A percentile compares a stretch with the other conserved stretches of the same genome.
Evolutionary conservation across 2,329 filamentous ascomycete species (phyloP).

Genomic region (Magnaporthiopsis rhizophila): DNA sequence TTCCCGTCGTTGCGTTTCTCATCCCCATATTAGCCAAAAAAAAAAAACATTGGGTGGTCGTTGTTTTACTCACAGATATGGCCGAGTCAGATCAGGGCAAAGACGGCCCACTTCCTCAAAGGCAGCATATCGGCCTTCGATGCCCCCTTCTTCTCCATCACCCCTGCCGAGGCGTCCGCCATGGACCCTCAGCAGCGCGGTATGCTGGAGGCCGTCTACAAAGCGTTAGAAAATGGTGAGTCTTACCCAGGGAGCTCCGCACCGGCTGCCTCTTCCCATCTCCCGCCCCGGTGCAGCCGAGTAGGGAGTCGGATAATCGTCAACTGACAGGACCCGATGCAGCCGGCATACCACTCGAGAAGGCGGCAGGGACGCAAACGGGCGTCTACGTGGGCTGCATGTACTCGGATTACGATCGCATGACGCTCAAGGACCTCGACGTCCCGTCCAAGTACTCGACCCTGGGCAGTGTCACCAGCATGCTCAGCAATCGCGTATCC

Average conservation of each 20-base stretch:
- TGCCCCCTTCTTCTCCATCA: conserved; percentile 62
- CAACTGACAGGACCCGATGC: not conserved
- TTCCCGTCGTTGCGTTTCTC: not conserved
- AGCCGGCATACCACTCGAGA: conserved; percentile 4
- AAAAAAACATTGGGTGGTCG: too few relatives aligned
- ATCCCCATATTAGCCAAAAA: not conserved
- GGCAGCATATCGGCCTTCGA: conserved; percentile 36
- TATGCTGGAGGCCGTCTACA: conserved; percentile 54
- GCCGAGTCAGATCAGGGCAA: conserved; percentile 2
- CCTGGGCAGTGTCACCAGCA: conserved; percentile 21
- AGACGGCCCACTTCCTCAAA: conserved; percentile 9
- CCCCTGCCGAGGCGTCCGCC: conserved; percentile 55
- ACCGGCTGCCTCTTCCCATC: not conserved
- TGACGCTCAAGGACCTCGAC: conserved; percentile 16
- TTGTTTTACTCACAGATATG: not conserved
- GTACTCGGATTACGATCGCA: conserved; percentile 17
- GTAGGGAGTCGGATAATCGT: not conserved
- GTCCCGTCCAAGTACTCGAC: conserved; percentile 16
- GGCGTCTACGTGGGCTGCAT: conserved; percentile 17
- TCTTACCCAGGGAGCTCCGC: not conserved
- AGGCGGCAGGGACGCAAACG: conserved; percentile 3
- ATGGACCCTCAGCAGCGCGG: conserved; percentile 60
- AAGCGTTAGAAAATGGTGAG: conserved; percentile 50
- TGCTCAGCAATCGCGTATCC: conserved; percentile 27
- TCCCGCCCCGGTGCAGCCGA: not conserved